Evolutionary conservation across 441 rosid species (phyloP), one percentile per base, ranked within the genome.

Genomic region (Caryocar brasiliense): DNA sequence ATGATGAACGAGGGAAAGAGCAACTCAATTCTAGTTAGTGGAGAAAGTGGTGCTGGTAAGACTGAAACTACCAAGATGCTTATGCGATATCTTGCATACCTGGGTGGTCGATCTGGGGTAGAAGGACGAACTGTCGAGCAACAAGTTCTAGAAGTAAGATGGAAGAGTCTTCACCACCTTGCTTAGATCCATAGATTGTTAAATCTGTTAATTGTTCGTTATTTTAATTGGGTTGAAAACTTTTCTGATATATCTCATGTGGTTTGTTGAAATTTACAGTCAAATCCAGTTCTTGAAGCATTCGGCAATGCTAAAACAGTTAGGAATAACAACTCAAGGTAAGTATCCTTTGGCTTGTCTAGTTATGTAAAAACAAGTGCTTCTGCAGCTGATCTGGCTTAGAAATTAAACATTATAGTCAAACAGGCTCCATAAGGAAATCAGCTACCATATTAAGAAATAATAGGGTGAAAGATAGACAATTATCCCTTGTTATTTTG

Each of bases 31-130:
- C 81, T 93, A 61, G 99, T 93, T 33, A 89, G 97, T 80, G 99
- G 99, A 59, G 99, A 94, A 77, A 94, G 99, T 54, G 99, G 99
- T 56, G 99, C 99, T 61, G 97, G 99, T 67, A 94, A 94, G 67
- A 94, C 99, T 21, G 97, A 94, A 83, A 94, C 97, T 59, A 89
- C 99, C 44, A 94, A 94, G 74, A 90, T 94, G 99, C 95, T 94
- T 30, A 94, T 90, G 97, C 82, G 97, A 22, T 94, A 94, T 73
- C 97, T 94, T 71, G 97, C 97, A 56, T 77, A 65, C 72, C 76
- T 94, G 46, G 97, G 99, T 58, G 99, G 99, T 64, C 83, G 96
- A 66, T 76, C 97, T 34, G 95, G 95, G 14, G 93, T 90, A 50
- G 97, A 94, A 81, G 99, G 99, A 40, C 73, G 88, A 61, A 94